These are phyloP conservation scores for Fusarium dlaminii DNA, from an alignment of 2,329 filamentous ascomycete species.

Conservation along the genomic window DNA sequence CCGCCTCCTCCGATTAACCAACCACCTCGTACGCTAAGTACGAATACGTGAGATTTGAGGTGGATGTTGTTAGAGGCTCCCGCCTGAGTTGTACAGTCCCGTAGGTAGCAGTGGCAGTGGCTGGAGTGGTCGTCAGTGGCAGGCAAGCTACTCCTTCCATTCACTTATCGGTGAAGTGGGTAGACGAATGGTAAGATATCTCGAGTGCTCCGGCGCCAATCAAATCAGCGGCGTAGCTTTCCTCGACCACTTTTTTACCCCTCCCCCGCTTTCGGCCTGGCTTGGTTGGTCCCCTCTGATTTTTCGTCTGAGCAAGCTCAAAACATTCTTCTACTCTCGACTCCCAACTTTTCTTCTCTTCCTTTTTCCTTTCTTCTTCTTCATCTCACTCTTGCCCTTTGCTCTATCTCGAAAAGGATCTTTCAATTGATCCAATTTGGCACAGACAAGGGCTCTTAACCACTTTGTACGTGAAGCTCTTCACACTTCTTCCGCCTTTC, in stretches of 20 bases:
- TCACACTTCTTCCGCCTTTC: not conserved
- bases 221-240: conserved; percentile 19
- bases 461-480: conserved; percentile 34
- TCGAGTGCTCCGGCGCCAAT: conserved; percentile 12
- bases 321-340: conserved; percentile 34
- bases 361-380: conserved; percentile 34
- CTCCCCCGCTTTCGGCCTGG: conserved; percentile 50
- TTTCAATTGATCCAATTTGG: conserved; percentile 42
- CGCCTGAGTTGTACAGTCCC: not conserved
- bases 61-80: conserved; percentile 16
- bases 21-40: conserved; percentile 27
- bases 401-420: conserved; percentile 40
- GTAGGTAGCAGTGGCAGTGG: not conserved
- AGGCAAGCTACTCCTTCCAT: not conserved
- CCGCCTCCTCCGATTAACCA: conserved; percentile 34
- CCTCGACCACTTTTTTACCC: conserved; percentile 40
- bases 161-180: conserved; percentile 4
- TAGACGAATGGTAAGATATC: not conserved
- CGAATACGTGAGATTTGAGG: conserved; percentile 39
- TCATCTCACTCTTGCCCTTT: conserved; percentile 37
- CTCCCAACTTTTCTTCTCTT: conserved; percentile 32
- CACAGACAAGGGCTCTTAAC: conserved; percentile 42
- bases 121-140: not conserved
- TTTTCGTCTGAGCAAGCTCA: conserved; percentile 33
- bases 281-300: conserved; percentile 35